Conservation (phyloP, 768 basidiomycete species). For the Wakefieldia striispora region DNA sequence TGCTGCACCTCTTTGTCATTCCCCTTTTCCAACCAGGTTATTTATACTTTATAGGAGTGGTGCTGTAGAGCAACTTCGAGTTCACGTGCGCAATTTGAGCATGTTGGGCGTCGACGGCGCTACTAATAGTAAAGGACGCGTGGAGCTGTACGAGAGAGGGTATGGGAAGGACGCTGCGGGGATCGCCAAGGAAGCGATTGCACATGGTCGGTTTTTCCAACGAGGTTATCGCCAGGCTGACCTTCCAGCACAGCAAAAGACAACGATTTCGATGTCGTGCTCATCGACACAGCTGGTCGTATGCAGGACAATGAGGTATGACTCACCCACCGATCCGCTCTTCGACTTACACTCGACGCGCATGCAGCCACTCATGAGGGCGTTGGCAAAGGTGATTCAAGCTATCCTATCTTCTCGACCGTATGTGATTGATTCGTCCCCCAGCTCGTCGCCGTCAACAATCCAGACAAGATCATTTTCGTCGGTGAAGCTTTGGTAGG, state of each 20-base stretch:
- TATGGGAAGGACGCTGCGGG: conserved; percentile 99
- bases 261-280: conserved; percentile 91
- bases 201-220: conserved; percentile 59
- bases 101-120: conserved; percentile 75
- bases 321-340: not conserved
- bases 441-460: conserved; percentile 89
- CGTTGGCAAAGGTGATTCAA: conserved; percentile 80
- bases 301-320: conserved; percentile 99
- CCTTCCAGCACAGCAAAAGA: conserved; percentile 61
- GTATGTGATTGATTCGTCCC: not conserved
- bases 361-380: conserved; percentile 88
- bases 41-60: conserved; percentile 60
- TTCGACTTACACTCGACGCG: conserved; percentile 3
- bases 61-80: conserved; percentile 95
- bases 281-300: conserved; percentile 96
- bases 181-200: conserved; percentile 93
- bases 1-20: not conserved
- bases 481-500: conserved; percentile 98
- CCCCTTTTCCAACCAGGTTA: not conserved
- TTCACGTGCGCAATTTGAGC: conserved; percentile 92
- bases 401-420: not conserved
- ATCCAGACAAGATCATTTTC: conserved; percentile 95
- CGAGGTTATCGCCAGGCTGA: not conserved
- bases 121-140: conserved; percentile 65
- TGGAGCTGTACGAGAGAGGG: conserved; percentile 93